phyloP scores from a whole-genome alignment of 139 green algal genomes.

The Mesostigma viride region DNA sequence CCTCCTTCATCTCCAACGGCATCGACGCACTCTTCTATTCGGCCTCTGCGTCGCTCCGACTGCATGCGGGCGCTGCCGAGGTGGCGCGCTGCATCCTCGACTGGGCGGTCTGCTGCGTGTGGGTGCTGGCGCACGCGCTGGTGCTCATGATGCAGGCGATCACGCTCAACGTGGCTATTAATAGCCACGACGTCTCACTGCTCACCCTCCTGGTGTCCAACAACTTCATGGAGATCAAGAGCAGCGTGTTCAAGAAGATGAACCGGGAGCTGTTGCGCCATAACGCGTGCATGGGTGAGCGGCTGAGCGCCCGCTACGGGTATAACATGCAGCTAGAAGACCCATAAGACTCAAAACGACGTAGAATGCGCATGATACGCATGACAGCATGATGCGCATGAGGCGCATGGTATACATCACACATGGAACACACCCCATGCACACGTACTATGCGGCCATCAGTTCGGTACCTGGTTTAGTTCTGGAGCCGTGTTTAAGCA shows the following conservation, averaged over 20 bases:
- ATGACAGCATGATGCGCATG: no score
- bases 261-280: constrained; percentile 34
- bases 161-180: constrained; percentile 47
- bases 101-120: background rate
- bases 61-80: background rate
- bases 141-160: constrained; percentile 39
- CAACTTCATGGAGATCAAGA: constrained; percentile 48
- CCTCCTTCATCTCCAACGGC: constrained; percentile 32
- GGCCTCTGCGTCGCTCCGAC: background rate
- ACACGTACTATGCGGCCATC: no score
- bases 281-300: constrained; percentile 28
- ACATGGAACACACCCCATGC: no score
- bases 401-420: no score
- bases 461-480: no score
- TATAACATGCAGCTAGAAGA: no score
- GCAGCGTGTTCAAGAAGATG: constrained; percentile 47
- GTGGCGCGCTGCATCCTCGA: background rate
- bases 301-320: no score
- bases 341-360: no score
- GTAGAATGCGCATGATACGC: no score
- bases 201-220: constrained; percentile 43
- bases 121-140: constrained; percentile 24
- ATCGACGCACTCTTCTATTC: constrained; percentile 32
- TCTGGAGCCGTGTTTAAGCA: no score
- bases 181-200: constrained; percentile 37